phyloP scores from a whole-genome alignment of 345 rosid genomes.

The Populus simonii region DNA sequence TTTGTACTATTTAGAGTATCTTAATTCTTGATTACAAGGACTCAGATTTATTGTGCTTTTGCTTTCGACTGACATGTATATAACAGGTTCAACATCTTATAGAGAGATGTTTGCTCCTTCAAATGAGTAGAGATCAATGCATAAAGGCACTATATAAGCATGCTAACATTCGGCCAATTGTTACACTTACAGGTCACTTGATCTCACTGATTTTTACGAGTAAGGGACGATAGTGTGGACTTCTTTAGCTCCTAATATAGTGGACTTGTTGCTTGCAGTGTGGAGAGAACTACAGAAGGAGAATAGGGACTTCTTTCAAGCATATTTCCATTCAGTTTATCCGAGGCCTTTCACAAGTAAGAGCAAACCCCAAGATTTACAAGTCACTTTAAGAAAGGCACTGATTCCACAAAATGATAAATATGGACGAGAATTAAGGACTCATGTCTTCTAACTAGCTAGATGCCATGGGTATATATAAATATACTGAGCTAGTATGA shows the following conservation, averaged over 20 bases:
- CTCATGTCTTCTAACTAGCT: background rate
- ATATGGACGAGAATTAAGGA: background rate
- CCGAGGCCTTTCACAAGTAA: constrained; percentile 41
- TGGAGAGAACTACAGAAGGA: constrained; percentile 76
- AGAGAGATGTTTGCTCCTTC: constrained; percentile 75
- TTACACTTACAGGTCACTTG: constrained; percentile 58
- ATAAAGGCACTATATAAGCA: constrained; percentile 53
- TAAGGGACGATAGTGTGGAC: background rate
- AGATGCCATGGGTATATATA: too few species aligned
- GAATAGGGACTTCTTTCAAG: constrained; percentile 64
- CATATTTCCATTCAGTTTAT: constrained; percentile 39
- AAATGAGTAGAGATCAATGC: constrained; percentile 74
- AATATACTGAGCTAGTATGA: too few species aligned
- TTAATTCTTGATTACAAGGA: background rate
- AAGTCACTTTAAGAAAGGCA: background rate
- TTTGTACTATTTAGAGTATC: background rate
- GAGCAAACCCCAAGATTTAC: constrained; percentile 1
- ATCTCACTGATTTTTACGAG: background rate
- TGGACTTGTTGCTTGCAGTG: constrained; percentile 35
- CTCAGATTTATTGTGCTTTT: background rate
- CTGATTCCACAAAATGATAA: background rate
- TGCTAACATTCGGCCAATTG: constrained; percentile 59
- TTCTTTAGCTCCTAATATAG: background rate
- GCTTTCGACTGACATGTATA: background rate
- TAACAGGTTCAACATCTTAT: constrained; percentile 77